Evolutionary conservation across 164 flowering plant species (phyloP).

Genomic region (Santalum album): DNA sequence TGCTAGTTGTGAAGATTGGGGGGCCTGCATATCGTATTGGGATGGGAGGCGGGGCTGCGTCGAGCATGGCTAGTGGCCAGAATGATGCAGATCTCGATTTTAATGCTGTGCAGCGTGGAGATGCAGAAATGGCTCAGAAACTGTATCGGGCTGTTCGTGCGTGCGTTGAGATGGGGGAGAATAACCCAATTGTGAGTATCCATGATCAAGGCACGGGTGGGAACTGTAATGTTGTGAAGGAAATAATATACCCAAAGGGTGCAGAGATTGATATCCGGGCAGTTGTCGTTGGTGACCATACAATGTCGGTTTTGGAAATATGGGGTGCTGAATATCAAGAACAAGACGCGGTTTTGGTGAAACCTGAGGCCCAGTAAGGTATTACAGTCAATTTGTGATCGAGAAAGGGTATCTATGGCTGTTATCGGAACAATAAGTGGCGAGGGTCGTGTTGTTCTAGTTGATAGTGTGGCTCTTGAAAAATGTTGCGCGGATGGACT

Average conservation of each 20-base stretch:
- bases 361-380: conserved; percentile 61
- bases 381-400: conserved; percentile 64
- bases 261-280: conserved; percentile 84
- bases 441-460: conserved; percentile 57
- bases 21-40: conserved; percentile 98
- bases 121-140: conserved; percentile 98
- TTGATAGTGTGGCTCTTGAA: conserved; percentile 56
- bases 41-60: conserved; percentile 98
- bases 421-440: conserved; percentile 85
- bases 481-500: conserved; percentile 35
- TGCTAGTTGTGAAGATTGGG: conserved; percentile 92
- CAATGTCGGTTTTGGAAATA: conserved; percentile 92
- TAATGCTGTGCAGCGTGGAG: conserved; percentile 96
- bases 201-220: conserved; percentile 99
- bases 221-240: conserved; percentile 94
- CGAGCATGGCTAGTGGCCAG: conserved; percentile 97
- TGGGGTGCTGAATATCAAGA: conserved; percentile 99
- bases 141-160: conserved; percentile 87
- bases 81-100: conserved; percentile 94
- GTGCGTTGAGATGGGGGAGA: conserved; percentile 83
- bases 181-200: conserved; percentile 86
- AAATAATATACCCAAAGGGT: conserved; percentile 88
- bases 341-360: conserved; percentile 90
- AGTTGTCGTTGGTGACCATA: conserved; percentile 83
- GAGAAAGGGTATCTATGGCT: conserved; percentile 91